Evolutionary conservation across 169 alveolate genomes (phyloP).

Genomic region (Eimeria necatrix): DNA sequence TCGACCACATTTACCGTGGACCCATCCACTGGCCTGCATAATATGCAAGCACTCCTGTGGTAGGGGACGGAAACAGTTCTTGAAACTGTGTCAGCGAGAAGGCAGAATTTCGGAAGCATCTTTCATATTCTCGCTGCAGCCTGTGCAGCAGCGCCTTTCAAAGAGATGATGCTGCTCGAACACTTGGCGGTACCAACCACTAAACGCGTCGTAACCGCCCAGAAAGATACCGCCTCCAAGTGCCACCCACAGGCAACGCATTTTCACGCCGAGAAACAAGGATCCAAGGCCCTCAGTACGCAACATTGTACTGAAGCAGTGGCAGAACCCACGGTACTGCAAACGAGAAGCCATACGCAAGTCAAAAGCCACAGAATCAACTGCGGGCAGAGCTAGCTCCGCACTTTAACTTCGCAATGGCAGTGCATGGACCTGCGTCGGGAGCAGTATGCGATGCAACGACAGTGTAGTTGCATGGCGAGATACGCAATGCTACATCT

Average conservation of each 20-base stretch:
- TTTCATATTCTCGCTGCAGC: background rate
- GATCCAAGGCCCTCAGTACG: slow-evolving; percentile 66
- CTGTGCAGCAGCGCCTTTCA: slow-evolving; percentile 18
- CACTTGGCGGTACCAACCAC: slow-evolving; percentile 32
- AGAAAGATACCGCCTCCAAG: slow-evolving; percentile 78
- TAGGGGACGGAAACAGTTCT: no score
- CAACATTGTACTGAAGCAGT: slow-evolving; percentile 72
- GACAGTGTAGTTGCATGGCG: no score
- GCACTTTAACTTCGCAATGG: no score
- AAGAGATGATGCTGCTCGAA: slow-evolving; percentile 34
- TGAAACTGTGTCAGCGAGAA: no score
- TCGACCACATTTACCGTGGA: no score
- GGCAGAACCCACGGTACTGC: slow-evolving; percentile 78
- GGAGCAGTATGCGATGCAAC: no score
- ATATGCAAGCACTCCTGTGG: no score
- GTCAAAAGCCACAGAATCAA: background rate
- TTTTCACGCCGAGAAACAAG: slow-evolving; percentile 71
- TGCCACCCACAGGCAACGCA: slow-evolving; percentile 75
- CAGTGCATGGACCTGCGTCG: no score
- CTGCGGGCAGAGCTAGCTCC: no score
- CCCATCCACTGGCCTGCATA: no score
- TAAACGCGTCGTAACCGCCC: slow-evolving; percentile 79
- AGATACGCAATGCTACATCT: no score
- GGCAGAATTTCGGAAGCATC: no score
- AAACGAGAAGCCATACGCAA: background rate